Conservation (phyloP, 768 basidiomycete genomes). For the Rhodocollybia butyracea region DNA sequence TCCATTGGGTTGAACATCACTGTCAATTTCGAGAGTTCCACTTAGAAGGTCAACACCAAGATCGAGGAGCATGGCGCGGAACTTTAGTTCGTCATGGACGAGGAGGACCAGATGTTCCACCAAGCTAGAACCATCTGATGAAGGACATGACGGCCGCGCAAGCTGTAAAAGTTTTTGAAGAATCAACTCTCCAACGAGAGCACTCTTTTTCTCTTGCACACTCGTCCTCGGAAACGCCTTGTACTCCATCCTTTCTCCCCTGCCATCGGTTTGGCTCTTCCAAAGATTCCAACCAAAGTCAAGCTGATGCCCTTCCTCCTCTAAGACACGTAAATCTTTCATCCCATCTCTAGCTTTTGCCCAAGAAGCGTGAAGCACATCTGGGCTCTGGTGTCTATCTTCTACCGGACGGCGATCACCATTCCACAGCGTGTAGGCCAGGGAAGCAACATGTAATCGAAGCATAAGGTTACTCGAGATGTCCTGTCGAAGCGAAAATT, state of each 20-base stretch:
- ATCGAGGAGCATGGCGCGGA: not conserved
- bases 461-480: not conserved
- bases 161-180: not conserved
- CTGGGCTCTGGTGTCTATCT: not conserved
- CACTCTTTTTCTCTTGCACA: not conserved
- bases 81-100: not conserved
- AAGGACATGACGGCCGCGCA: not conserved
- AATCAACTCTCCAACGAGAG: not conserved
- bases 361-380: not conserved
- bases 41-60: not conserved
- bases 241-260: too few relatives aligned
- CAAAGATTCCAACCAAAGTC: not conserved
- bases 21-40: not conserved
- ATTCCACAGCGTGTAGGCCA: not conserved
- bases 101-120: not conserved
- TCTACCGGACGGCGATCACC: not conserved
- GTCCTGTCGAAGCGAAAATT: not conserved
- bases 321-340: not conserved
- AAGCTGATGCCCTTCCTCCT: not conserved
- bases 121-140: too few relatives aligned
- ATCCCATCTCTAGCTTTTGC: not conserved
- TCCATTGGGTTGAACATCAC: too few relatives aligned
- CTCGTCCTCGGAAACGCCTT: not conserved
- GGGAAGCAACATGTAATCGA: not conserved
- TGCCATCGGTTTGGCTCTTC: not conserved